phyloP scores from a whole-genome alignment of 78 protist genomes.

The Cavenderia fasciculata region DNA sequence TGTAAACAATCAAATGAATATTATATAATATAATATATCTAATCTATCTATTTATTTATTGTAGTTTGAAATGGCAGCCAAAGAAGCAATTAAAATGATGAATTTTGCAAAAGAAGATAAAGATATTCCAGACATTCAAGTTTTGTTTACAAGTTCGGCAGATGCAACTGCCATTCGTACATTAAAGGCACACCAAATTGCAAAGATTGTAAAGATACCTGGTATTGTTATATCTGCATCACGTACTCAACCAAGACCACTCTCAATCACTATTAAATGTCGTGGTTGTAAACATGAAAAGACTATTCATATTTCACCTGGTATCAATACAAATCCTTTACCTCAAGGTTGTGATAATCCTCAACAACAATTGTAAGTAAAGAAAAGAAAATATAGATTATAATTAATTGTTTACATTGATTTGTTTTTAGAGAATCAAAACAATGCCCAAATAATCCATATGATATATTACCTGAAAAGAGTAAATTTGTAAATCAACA shows the following conservation, averaged over 20 bases:
- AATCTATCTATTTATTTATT: background rate
- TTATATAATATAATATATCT: background rate
- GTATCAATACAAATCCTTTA: conserved; percentile 58
- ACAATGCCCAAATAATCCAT: conserved; percentile 93
- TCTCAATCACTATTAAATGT: conserved; percentile 75
- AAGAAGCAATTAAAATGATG: conserved; percentile 29
- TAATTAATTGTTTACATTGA: conserved; percentile 9
- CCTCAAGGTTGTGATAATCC: conserved; percentile 1
- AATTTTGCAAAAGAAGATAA: background rate
- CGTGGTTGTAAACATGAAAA: conserved; percentile 59
- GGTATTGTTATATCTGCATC: conserved; percentile 95
- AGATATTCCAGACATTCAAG: conserved; percentile 75
- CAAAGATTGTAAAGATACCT: conserved; percentile 85
- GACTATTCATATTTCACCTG: conserved; percentile 65
- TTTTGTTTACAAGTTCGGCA: conserved; percentile 49
- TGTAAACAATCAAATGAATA: background rate
- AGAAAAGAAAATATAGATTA: background rate
- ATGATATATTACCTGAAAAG: conserved; percentile 81
- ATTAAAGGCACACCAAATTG: conserved; percentile 71
- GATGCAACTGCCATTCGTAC: conserved; percentile 81
- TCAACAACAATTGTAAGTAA: background rate
- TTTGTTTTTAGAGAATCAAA: background rate
- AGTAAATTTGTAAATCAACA: conserved; percentile 92
- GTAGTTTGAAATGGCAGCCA: conserved; percentile 49
- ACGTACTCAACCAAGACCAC: conserved; percentile 83